Evolutionary conservation across 371 early-diverging fungal genomes (phyloP).

Genomic region (Actinomortierella wolfii): DNA sequence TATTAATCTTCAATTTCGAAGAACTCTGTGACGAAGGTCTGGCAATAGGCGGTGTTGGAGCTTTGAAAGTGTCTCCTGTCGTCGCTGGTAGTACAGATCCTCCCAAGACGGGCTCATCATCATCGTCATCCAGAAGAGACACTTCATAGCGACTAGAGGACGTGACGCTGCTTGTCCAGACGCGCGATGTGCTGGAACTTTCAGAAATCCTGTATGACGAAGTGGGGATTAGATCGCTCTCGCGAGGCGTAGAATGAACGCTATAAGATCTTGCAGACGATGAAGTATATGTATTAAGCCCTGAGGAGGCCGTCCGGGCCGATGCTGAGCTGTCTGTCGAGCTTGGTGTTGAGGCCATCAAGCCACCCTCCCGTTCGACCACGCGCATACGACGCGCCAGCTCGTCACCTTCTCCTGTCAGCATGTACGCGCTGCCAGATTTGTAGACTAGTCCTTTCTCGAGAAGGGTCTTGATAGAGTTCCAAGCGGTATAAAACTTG

Average conservation of each 20-base stretch:
- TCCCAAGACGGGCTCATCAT: too few species aligned
- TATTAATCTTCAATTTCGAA: too few species aligned
- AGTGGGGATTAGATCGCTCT: not conserved
- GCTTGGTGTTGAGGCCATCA: not conserved
- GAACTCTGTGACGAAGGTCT: too few species aligned
- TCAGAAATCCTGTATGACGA: not conserved
- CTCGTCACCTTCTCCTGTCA: slow-evolving; percentile 76
- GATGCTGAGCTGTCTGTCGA: not conserved
- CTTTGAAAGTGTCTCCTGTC: too few species aligned
- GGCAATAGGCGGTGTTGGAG: too few species aligned
- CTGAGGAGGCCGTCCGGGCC: slow-evolving; percentile 2
- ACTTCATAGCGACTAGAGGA: too few species aligned
- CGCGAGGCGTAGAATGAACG: not conserved
- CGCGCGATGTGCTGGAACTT: too few species aligned
- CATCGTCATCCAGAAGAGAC: too few species aligned
- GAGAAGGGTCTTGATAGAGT: slow-evolving; percentile 71
- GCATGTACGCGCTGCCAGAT: slow-evolving; percentile 60
- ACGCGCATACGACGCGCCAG: slow-evolving; percentile 60
- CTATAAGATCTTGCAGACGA: not conserved
- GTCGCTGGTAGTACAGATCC: too few species aligned
- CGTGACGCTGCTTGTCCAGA: too few species aligned
- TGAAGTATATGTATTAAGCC: not conserved
- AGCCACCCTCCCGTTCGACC: slow-evolving; percentile 6
- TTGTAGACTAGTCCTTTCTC: slow-evolving; percentile 72
- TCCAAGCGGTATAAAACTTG: slow-evolving; percentile 77